Evolutionary conservation across 2,329 filamentous ascomycete genomes (phyloP).

Genomic region (Trichoderma koningiopsis): DNA sequence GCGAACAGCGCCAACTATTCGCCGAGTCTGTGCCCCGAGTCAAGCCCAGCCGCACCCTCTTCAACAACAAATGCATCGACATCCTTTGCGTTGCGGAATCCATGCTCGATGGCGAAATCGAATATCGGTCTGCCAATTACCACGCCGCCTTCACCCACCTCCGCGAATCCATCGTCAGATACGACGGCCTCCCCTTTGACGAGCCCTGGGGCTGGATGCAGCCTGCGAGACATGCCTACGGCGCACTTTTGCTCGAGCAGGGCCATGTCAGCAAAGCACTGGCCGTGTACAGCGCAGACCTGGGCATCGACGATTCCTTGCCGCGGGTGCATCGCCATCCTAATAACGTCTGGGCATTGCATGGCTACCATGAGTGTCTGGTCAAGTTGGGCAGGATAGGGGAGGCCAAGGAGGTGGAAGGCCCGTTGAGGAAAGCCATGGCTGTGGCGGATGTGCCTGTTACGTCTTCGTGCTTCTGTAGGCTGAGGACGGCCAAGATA

Average conservation of each 20-base stretch:
- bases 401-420: conserved; percentile 42
- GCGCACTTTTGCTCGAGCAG: conserved; percentile 69
- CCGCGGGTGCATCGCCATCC: conserved; percentile 67
- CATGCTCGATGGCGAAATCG: conserved; percentile 74
- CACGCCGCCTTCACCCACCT: conserved; percentile 62
- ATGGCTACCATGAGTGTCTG: conserved; percentile 73
- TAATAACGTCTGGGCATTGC: conserved; percentile 75
- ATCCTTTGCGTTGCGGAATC: conserved; percentile 64
- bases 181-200: conserved; percentile 67
- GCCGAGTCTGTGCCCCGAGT: conserved; percentile 53
- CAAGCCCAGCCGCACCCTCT: conserved; percentile 56
- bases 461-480: conserved; percentile 37
- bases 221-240: conserved; percentile 70
- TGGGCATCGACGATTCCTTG: conserved; percentile 61
- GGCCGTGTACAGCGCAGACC: conserved; percentile 60
- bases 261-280: conserved; percentile 58
- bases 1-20: conserved; percentile 55
- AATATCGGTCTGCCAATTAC: conserved; percentile 65
- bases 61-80: conserved; percentile 48
- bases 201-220: conserved; percentile 85
- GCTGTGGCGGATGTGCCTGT: conserved; percentile 64
- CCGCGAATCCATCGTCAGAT: conserved; percentile 57
- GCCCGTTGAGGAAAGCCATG: conserved; percentile 53
- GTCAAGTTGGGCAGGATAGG: conserved; percentile 48
- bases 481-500: conserved; percentile 30